A percentile compares a stretch with the other conserved stretches of the same genome.
Evolutionary conservation across 2,329 filamentous ascomycete genomes (phyloP).

Genomic region (Botrytis medusae): DNA sequence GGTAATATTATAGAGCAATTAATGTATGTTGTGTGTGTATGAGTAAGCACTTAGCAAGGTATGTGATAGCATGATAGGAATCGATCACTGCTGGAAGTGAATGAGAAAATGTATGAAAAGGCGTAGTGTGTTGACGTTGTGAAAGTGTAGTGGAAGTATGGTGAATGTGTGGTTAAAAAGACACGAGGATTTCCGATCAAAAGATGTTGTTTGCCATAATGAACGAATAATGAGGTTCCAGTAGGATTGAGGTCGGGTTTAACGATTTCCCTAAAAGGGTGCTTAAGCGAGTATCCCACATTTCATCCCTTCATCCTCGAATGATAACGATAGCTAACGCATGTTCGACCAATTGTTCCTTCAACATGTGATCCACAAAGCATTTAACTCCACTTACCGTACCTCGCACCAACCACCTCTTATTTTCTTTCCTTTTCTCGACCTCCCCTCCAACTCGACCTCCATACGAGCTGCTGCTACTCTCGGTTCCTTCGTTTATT

Average conservation of each 20-base stretch:
- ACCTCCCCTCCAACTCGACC: not conserved
- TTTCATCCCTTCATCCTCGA: not conserved
- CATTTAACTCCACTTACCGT: not conserved
- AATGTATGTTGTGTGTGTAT: not conserved
- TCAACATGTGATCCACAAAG: not conserved
- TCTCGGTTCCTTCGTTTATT: not conserved
- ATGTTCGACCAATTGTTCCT: not conserved
- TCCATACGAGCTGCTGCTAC: not conserved
- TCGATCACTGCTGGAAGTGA: not conserved
- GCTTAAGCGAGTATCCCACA: not conserved
- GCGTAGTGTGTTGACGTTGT: not conserved
- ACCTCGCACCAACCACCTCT: slow-evolving; percentile 19
- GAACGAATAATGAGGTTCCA: not conserved
- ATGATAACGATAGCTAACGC: not conserved
- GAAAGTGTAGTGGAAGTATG: not conserved
- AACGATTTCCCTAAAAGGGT: not conserved
- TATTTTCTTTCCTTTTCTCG: not conserved
- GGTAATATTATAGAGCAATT: not conserved
- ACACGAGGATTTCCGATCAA: not conserved
- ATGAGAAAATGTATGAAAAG: not conserved
- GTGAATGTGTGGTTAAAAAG: not conserved
- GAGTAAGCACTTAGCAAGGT: slow-evolving; percentile 1
- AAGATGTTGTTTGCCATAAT: not conserved
- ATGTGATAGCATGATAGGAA: not conserved
- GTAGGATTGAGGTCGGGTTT: not conserved